Evolutionary conservation across 352 stramenopile genomes (phyloP).

Genomic region (Blastocystis sp.): DNA sequence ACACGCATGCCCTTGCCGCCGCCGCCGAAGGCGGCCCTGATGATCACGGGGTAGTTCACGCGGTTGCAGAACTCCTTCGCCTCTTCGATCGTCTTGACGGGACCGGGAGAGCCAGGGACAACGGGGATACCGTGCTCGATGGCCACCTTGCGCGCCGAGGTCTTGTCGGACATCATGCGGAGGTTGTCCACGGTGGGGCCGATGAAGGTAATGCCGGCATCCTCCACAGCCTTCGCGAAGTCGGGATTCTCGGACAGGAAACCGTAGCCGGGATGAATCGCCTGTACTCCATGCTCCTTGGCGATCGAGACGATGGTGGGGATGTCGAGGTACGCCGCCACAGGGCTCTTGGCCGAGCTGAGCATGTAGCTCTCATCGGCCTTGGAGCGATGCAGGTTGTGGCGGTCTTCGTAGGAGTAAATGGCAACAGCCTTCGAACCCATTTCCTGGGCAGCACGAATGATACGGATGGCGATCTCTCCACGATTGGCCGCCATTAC

Average conservation of each 20-base stretch:
- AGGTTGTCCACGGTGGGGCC: constrained; percentile 89
- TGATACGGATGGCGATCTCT: constrained; percentile 94
- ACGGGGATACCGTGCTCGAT: constrained; percentile 84
- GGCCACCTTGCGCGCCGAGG: constrained; percentile 79
- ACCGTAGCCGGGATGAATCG: constrained; percentile 93
- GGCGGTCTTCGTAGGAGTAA: constrained; percentile 84
- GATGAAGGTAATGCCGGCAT: constrained; percentile 89
- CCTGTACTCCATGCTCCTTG: constrained; percentile 85
- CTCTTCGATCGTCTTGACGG: constrained; percentile 82
- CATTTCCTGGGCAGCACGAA: constrained; percentile 87
- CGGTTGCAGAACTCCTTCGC: constrained; percentile 84
- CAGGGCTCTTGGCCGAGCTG: constrained; percentile 82
- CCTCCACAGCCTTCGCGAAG: constrained; percentile 85
- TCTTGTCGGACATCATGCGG: constrained; percentile 83
- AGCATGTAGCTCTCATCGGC: constrained; percentile 91
- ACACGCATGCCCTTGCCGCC: constrained; percentile 93
- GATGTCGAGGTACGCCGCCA: constrained; percentile 92
- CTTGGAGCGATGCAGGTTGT: constrained; percentile 88
- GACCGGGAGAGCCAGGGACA: constrained; percentile 79
- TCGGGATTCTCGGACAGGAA: constrained; percentile 91
- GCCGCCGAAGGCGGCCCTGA: constrained; percentile 94
- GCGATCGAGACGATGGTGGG: constrained; percentile 86
- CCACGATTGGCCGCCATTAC: constrained; percentile 94
- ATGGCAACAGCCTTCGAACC: constrained; percentile 84
- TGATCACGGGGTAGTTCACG: constrained; percentile 86